Evolutionary conservation across 2,329 filamentous ascomycete genomes (phyloP).

Genomic region (Botrytis fabae): DNA sequence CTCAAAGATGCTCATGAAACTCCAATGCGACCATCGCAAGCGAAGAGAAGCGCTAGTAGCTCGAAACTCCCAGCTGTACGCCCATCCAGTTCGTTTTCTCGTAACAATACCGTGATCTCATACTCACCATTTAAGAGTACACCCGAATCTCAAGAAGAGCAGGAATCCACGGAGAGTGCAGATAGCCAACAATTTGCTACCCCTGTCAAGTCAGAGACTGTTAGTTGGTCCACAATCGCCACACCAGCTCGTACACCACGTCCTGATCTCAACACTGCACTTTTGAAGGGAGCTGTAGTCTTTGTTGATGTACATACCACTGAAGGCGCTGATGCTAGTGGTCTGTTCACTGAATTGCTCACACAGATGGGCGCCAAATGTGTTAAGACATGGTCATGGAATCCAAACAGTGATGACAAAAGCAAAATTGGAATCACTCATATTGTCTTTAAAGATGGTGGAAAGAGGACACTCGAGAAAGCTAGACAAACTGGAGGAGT

Average conservation of each 20-base stretch:
- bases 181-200: slow-evolving; percentile 31
- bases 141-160: slow-evolving; percentile 16
- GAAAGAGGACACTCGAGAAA: slow-evolving; percentile 77
- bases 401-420: slow-evolving; percentile 43
- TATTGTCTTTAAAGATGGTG: slow-evolving; percentile 87
- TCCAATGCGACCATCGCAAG: slow-evolving; percentile 43
- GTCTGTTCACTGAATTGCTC: slow-evolving; percentile 78
- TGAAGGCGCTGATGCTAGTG: slow-evolving; percentile 77
- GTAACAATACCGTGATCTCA: slow-evolving; percentile 55
- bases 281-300: slow-evolving; percentile 72
- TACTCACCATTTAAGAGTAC: slow-evolving; percentile 52
- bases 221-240: slow-evolving; percentile 53
- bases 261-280: slow-evolving; percentile 51
- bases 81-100: slow-evolving; percentile 45
- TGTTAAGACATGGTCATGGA: slow-evolving; percentile 75
- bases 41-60: slow-evolving; percentile 46
- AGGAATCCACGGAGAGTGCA: slow-evolving; percentile 20
- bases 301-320: slow-evolving; percentile 83
- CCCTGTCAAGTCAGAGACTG: slow-evolving; percentile 48
- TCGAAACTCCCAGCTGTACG: slow-evolving; percentile 46
- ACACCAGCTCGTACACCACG: slow-evolving; percentile 59
- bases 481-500: slow-evolving; percentile 69
- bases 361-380: slow-evolving; percentile 80
- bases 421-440: slow-evolving; percentile 76
- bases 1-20: slow-evolving; percentile 62